Evolutionary conservation across 2,329 filamentous ascomycete species (phyloP).

Genomic region (Metarhizium guizhouense): DNA sequence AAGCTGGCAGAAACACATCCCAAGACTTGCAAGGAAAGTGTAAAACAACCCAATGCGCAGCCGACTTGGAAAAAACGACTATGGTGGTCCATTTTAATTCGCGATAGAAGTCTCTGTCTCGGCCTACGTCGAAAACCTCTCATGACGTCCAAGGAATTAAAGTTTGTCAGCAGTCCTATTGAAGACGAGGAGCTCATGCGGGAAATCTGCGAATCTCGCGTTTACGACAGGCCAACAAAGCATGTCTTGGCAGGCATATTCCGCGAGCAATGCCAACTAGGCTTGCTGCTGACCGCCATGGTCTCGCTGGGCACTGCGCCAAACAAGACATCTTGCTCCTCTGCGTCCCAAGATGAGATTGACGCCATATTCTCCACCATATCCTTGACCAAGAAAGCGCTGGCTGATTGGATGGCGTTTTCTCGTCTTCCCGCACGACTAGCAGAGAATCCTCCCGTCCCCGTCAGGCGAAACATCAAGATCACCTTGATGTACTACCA

Average conservation of each 20-base stretch:
- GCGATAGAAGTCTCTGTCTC: background rate
- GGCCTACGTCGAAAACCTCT: background rate
- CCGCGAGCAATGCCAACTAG: background rate
- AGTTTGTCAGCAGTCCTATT: background rate
- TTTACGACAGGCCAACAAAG: background rate
- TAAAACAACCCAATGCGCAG: background rate
- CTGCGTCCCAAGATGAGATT: background rate
- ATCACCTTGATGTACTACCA: slow-evolving; percentile 1
- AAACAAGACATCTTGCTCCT: background rate
- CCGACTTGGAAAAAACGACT: background rate
- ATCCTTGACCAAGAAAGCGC: background rate
- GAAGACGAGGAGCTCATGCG: background rate
- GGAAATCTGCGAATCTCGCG: background rate
- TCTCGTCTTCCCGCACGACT: background rate
- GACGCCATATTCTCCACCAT: background rate
- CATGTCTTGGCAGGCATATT: background rate
- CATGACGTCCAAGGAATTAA: background rate
- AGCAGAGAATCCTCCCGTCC: background rate
- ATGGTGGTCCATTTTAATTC: slow-evolving; percentile 1
- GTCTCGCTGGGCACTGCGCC: background rate
- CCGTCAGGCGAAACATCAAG: background rate
- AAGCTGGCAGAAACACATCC: background rate
- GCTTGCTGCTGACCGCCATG: background rate
- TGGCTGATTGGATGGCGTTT: background rate
- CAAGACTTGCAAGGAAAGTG: background rate